Percentiles rank a stretch among this genome's conserved stretches.
These are phyloP conservation scores for Arthrobotrys pseudoclavata DNA, from an alignment of 2,329 filamentous ascomycete species.

Conservation along the genomic window DNA sequence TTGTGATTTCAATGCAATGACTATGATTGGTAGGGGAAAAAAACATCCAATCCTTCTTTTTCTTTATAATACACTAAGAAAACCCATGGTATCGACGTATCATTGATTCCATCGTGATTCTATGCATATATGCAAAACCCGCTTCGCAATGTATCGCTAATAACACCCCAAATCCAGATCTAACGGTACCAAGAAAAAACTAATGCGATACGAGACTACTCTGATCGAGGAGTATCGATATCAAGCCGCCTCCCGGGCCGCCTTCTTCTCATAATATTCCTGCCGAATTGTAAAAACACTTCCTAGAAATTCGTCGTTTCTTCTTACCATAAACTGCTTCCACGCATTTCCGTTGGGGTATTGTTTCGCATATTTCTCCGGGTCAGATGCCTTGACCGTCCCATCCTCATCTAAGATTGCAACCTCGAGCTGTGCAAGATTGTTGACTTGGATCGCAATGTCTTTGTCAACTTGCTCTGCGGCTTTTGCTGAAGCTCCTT, in stretches of 20 bases:
- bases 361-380: slow-evolving; percentile 51
- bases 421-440: slow-evolving; percentile 50
- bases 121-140: neutral
- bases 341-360: slow-evolving; percentile 52
- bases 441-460: slow-evolving; percentile 40
- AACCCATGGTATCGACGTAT: neutral
- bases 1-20: neutral
- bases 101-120: neutral
- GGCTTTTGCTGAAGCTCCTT: slow-evolving; percentile 7
- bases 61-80: neutral
- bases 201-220: too few relatives aligned
- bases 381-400: slow-evolving; percentile 49
- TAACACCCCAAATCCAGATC: neutral
- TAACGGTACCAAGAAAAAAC: neutral
- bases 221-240: neutral
- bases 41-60: neutral
- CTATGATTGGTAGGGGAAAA: neutral
- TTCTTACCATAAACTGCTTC: slow-evolving; percentile 52
- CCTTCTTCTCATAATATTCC: slow-evolving; percentile 49
- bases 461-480: slow-evolving; percentile 14
- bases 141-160: too few relatives aligned
- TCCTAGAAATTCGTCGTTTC: slow-evolving; percentile 57
- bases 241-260: slow-evolving; percentile 26
- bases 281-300: slow-evolving; percentile 50
- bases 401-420: slow-evolving; percentile 55